phyloP scores from a whole-genome alignment of 352 stramenopile species.

The Phytophthora fragariae region DNA sequence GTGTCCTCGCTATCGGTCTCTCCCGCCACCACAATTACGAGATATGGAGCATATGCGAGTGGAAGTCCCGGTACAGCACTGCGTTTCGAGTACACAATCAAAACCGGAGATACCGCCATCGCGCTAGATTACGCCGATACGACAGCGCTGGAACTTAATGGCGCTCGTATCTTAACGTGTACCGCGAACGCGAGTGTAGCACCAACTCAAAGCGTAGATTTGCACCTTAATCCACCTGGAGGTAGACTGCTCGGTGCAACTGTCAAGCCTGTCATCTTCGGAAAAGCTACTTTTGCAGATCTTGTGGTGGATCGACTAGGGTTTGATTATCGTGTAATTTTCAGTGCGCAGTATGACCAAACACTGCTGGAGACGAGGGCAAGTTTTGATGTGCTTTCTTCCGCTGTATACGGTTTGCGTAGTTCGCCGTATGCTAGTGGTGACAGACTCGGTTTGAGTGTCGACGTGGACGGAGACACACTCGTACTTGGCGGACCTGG shows the following conservation, averaged over 20 bases:
- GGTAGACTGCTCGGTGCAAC: conserved; percentile 54
- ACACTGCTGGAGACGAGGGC: conserved; percentile 59
- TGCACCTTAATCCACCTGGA: conserved; percentile 83
- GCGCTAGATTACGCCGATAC: conserved; percentile 76
- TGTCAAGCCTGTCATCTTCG: conserved; percentile 64
- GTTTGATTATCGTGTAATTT: conserved; percentile 72
- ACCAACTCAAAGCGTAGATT: conserved; percentile 64
- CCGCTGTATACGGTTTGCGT: conserved; percentile 70
- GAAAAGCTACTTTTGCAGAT: conserved; percentile 68
- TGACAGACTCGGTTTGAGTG: conserved; percentile 68
- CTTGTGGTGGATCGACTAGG: conserved; percentile 78
- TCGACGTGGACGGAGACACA: conserved; percentile 72
- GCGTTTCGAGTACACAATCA: conserved; percentile 79
- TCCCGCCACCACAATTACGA: conserved; percentile 50
- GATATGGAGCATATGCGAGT: conserved; percentile 67
- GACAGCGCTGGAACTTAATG: conserved; percentile 67
- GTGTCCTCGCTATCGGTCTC: conserved; percentile 37
- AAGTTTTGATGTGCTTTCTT: conserved; percentile 77
- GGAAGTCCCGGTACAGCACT: conserved; percentile 57
- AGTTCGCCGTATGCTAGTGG: conserved; percentile 63
- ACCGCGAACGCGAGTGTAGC: conserved; percentile 34
- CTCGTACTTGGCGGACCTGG: conserved; percentile 73
- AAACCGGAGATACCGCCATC: conserved; percentile 70
- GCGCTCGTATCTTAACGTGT: conserved; percentile 76
- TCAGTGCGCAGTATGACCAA: conserved; percentile 50